A percentile compares a stretch with the other conserved stretches of the same genome.
Evolutionary conservation across 2,329 filamentous ascomycete genomes (phyloP).

Genomic region (Xylaria polymorpha): DNA sequence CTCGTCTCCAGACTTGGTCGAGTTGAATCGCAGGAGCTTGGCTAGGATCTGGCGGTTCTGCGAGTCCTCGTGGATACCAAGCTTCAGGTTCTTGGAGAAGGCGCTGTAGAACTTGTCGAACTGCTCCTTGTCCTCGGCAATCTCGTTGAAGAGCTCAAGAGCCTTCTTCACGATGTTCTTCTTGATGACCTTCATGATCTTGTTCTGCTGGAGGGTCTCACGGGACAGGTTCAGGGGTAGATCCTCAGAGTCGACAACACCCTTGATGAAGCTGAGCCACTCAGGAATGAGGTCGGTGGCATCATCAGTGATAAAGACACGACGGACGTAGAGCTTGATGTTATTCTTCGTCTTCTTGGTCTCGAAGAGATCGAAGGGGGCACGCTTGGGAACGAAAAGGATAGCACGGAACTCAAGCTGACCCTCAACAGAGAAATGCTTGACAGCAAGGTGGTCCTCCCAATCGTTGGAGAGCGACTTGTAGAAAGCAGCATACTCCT

Average conservation of each 20-base stretch:
- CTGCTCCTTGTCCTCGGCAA: constrained; percentile 99
- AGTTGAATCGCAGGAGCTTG: constrained; percentile 99
- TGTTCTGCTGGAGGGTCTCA: constrained; percentile 99
- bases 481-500: constrained; percentile 99
- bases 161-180: constrained; percentile 99
- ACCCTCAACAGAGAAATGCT: constrained; percentile 99
- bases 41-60: constrained; percentile 94
- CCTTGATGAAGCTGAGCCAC: constrained; percentile 99
- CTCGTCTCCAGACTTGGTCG: constrained; percentile 98
- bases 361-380: constrained; percentile 99
- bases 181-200: constrained; percentile 99
- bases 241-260: constrained; percentile 99
- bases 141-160: constrained; percentile 99
- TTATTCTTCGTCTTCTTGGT: constrained; percentile 99
- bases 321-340: constrained; percentile 99
- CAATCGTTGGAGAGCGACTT: constrained; percentile 99
- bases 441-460: constrained; percentile 99
- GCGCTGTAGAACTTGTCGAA: constrained; percentile 99
- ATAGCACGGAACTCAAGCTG: constrained; percentile 99
- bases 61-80: constrained; percentile 99
- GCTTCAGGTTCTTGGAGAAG: constrained; percentile 99
- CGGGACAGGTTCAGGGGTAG: constrained; percentile 99
- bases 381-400: constrained; percentile 99
- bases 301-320: constrained; percentile 99
- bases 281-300: constrained; percentile 98